These are phyloP conservation scores for Metroxylon sagu DNA, from an alignment of 176 grass and related monocot genomes.

Conservation along the genomic window DNA sequence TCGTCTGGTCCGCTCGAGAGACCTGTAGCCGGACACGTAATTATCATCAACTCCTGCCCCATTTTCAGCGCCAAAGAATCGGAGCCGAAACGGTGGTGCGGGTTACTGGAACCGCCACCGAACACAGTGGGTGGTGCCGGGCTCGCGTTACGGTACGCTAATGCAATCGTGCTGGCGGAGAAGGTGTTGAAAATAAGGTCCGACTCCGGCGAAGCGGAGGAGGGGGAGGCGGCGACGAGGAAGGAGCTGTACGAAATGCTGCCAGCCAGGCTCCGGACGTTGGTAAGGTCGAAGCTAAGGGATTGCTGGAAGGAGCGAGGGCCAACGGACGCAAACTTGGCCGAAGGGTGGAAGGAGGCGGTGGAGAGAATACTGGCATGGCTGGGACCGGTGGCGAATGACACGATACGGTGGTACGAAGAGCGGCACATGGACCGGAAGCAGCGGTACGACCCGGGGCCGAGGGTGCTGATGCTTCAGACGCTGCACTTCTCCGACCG, in stretches of 20 bases:
- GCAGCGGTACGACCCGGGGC: constrained; percentile 43
- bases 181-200: constrained; percentile 25
- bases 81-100: constrained; percentile 35
- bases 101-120: constrained; percentile 39
- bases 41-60: constrained; percentile 55
- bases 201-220: constrained; percentile 28
- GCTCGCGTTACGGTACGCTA: constrained; percentile 72
- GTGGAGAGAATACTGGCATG: constrained; percentile 58
- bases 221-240: constrained; percentile 43
- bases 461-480: constrained; percentile 52
- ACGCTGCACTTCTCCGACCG: constrained; percentile 73
- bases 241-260: constrained; percentile 91
- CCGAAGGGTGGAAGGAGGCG: constrained; percentile 80
- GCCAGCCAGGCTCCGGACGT: constrained; percentile 47
- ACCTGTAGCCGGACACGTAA: constrained; percentile 17
- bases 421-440: constrained; percentile 86
- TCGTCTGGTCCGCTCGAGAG: constrained; percentile 65
- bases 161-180: constrained; percentile 59
- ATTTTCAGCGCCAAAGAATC: constrained; percentile 30
- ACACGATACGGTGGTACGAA: constrained; percentile 70
- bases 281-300: constrained; percentile 72
- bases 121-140: constrained; percentile 55
- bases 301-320: constrained; percentile 76
- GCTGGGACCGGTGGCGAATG: constrained; percentile 66
- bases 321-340: constrained; percentile 47